A percentile compares a stretch with the other conserved stretches of the same genome.
Conservation (phyloP, 2,329 filamentous ascomycete genomes). For the Tothia fuscella region DNA sequence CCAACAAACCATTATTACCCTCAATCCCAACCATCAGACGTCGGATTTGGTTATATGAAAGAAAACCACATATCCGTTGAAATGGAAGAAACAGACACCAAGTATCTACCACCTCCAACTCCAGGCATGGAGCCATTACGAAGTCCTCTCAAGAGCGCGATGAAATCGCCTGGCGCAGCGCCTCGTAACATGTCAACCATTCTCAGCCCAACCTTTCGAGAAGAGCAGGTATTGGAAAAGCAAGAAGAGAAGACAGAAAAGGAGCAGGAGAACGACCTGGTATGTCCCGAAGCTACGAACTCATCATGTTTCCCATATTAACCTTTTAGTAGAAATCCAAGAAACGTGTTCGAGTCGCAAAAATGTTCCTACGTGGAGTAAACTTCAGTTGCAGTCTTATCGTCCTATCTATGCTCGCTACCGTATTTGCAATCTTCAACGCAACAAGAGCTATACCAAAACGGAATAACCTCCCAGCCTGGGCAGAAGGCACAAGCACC, state of each 20-base stretch:
- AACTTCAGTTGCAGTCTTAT: conserved; percentile 97
- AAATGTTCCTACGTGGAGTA: conserved; percentile 86
- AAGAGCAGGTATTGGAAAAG: conserved; percentile 81
- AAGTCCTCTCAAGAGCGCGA: conserved; percentile 71
- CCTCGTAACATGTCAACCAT: conserved; percentile 62
- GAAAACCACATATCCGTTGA: conserved; percentile 40
- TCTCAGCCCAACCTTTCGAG: conserved; percentile 79
- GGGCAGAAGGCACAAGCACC: conserved; percentile 64
- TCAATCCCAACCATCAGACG: conserved; percentile 65
- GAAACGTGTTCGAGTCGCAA: conserved; percentile 79
- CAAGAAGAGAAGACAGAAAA: conserved; percentile 70
- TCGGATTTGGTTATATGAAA: conserved; percentile 86
- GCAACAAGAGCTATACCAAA: conserved; percentile 62
- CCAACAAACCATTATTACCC: conserved; percentile 44
- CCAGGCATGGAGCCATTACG: conserved; percentile 60
- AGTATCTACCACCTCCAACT: conserved; percentile 39
- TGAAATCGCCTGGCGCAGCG: conserved; percentile 77
- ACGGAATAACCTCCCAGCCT: conserved; percentile 72
- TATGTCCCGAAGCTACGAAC: conserved; percentile 38
- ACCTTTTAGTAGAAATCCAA: conserved; percentile 65
- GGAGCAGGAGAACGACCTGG: conserved; percentile 76
- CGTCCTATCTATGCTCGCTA: conserved; percentile 76
- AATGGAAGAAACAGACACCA: conserved; percentile 39
- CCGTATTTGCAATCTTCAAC: conserved; percentile 89
- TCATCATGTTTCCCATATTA: conserved; percentile 21